Conservation (phyloP, 163 green algal genomes). For the Scenedesmus sp. region DNA sequence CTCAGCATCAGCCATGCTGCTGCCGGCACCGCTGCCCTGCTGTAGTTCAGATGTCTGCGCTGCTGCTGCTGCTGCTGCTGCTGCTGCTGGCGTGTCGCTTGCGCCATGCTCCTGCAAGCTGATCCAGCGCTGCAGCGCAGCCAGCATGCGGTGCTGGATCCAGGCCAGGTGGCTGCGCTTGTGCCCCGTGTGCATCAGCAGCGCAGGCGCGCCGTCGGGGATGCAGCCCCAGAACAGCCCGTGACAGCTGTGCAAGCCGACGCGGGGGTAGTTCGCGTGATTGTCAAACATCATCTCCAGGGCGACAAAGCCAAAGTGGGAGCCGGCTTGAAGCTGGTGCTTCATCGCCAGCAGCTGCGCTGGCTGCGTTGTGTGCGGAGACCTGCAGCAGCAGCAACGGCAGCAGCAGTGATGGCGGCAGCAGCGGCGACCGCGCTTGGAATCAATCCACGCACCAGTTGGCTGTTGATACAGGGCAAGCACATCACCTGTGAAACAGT, state of each 20-base stretch:
- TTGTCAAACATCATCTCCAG: constrained; percentile 16
- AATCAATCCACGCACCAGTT: too few relatives aligned
- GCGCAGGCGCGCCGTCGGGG: background rate
- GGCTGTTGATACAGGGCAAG: too few relatives aligned
- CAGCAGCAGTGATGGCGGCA: background rate
- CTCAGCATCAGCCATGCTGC: background rate
- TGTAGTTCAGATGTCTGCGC: background rate
- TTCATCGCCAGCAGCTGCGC: background rate
- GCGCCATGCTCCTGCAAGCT: background rate
- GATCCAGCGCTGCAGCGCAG: background rate
- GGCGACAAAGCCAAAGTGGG: background rate
- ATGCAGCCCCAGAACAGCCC: constrained; percentile 17
- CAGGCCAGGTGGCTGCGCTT: background rate
- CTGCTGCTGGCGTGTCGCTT: background rate
- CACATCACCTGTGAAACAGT: too few relatives aligned
- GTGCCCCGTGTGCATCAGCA: constrained; percentile 23
- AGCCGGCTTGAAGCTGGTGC: background rate
- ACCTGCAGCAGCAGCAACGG: background rate
- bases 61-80: background rate
- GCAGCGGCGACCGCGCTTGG: background rate
- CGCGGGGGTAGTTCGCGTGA: background rate
- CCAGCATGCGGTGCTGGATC: constrained; percentile 28
- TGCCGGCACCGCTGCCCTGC: background rate
- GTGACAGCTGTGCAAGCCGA: constrained; percentile 3
- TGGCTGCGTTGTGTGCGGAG: background rate